Evolutionary conservation across 192 early-diverging fungal species (phyloP).

Genomic region (Blastocladiella britannica): DNA sequence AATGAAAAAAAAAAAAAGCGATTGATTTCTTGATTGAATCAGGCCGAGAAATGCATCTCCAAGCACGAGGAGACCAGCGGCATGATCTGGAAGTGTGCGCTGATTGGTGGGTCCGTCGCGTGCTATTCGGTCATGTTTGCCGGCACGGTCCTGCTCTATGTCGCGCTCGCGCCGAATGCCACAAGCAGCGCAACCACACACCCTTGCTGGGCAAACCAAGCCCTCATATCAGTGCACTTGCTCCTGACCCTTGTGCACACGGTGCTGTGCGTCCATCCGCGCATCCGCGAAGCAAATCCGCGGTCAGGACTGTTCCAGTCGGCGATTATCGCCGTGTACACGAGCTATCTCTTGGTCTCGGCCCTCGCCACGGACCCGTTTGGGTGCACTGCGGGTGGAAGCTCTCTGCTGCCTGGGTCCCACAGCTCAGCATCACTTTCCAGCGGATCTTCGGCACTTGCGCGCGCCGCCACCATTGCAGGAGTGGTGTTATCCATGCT

Average conservation of each 20-base stretch:
- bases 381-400: too few relatives aligned
- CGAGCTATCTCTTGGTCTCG: conserved; percentile 69
- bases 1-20: too few relatives aligned
- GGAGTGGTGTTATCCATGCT: too few relatives aligned
- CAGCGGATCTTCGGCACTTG: too few relatives aligned
- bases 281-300: conserved; percentile 71
- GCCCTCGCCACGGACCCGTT: conserved; percentile 71
- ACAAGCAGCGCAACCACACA: too few relatives aligned
- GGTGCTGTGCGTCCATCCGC: conserved; percentile 44
- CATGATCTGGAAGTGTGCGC: conserved; percentile 57
- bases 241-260: conserved; percentile 46
- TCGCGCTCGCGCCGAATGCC: conserved; percentile 46
- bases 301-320: conserved; percentile 82
- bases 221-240: conserved; percentile 78
- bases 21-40: too few relatives aligned
- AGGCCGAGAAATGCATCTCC: conserved; percentile 67
- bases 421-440: too few relatives aligned
- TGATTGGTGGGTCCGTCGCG: conserved; percentile 50
- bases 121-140: conserved; percentile 45
- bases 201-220: conserved; percentile 83
- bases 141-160: conserved; percentile 63
- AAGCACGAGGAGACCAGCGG: conserved; percentile 59
- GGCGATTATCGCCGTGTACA: conserved; percentile 79
- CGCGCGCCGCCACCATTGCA: too few relatives aligned
- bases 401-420: too few relatives aligned